Conservation (phyloP, 257 asterid genomes). For the Salvia rosmarinus region DNA sequence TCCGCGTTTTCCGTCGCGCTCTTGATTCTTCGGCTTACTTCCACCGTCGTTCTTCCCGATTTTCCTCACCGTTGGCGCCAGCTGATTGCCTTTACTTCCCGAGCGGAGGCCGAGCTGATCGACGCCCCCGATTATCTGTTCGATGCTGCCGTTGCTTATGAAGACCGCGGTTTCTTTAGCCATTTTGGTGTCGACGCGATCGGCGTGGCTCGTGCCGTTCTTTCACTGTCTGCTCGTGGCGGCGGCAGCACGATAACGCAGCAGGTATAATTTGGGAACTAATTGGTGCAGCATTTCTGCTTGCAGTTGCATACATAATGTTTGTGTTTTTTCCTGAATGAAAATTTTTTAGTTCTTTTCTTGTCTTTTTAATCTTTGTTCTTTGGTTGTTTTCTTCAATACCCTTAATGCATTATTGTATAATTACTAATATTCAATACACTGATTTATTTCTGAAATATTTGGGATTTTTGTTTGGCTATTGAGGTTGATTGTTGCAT, state of each 20-base stretch:
- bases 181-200: slow-evolving; percentile 42
- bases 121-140: slow-evolving; percentile 35
- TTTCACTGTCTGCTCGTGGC: slow-evolving; percentile 42
- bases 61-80: slow-evolving; percentile 41
- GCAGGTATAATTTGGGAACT: slow-evolving; percentile 31
- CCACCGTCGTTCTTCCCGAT: slow-evolving; percentile 37
- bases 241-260: slow-evolving; percentile 47
- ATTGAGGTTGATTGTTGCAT: slow-evolving; percentile 7
- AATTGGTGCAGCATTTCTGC: not conserved
- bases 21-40: slow-evolving; percentile 38
- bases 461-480: not conserved
- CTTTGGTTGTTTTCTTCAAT: not conserved
- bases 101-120: slow-evolving; percentile 38
- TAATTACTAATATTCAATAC: not conserved
- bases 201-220: slow-evolving; percentile 40
- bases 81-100: slow-evolving; percentile 38
- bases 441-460: not conserved
- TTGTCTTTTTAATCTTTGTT: not conserved
- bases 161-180: slow-evolving; percentile 42
- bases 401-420: not conserved
- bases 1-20: slow-evolving; percentile 35
- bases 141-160: slow-evolving; percentile 43
- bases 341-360: too few species aligned
- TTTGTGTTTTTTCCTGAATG: slow-evolving; percentile 40
- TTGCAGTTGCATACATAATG: slow-evolving; percentile 8